phyloP scores from a whole-genome alignment of 176 grass and related monocot genomes.

The Poa pratensis region DNA sequence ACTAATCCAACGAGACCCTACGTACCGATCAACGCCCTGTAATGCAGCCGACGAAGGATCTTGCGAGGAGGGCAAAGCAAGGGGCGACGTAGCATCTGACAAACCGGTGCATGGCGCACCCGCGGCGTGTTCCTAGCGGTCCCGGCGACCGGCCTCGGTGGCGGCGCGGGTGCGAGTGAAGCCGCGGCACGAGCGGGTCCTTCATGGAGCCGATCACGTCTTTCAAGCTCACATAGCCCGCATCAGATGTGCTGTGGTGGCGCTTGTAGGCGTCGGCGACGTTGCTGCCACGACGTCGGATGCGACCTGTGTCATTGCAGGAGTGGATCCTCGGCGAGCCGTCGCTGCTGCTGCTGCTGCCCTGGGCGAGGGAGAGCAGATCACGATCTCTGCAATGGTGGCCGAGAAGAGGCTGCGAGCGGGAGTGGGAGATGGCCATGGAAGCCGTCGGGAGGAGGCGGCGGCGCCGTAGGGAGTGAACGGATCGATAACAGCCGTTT shows the following conservation, averaged over 20 bases:
- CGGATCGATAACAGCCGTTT: too few species aligned
- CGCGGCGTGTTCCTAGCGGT: background rate
- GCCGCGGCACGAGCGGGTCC: constrained; percentile 23
- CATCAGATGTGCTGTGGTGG: background rate
- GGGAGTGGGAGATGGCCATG: too few species aligned
- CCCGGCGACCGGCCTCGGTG: background rate
- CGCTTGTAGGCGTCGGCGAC: background rate
- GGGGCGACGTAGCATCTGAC: constrained; percentile 14
- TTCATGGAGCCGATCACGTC: constrained; percentile 14
- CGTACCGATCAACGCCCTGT: too few species aligned
- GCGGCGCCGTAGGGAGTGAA: too few species aligned
- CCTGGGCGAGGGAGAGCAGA: too few species aligned
- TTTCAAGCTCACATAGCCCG: constrained; percentile 44
- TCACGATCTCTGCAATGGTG: background rate
- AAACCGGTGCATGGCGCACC: background rate
- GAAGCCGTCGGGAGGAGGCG: too few species aligned
- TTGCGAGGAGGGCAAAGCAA: background rate
- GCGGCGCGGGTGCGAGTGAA: background rate
- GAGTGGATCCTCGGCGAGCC: background rate
- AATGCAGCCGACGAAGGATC: background rate
- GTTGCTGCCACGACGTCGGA: background rate
- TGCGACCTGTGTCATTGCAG: too few species aligned
- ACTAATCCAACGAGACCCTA: too few species aligned
- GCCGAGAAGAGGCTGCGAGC: background rate
- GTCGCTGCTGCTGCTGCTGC: too few species aligned